Conservation (phyloP, 2,329 filamentous ascomycete species). For the Diaporthe batatas region DNA sequence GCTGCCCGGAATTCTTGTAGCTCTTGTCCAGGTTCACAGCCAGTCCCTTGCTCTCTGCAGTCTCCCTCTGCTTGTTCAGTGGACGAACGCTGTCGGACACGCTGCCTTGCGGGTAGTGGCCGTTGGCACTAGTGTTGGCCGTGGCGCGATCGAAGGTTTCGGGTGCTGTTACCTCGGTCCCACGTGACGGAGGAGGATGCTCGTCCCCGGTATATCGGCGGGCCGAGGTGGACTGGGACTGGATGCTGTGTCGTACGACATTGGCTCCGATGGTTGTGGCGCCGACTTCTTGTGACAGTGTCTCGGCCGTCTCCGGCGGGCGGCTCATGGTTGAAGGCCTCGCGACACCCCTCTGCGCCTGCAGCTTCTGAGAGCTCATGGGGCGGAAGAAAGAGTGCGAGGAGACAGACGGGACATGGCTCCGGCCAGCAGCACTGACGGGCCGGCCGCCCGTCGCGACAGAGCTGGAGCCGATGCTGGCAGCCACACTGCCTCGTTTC, state of each 20-base stretch:
- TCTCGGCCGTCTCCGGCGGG: slow-evolving; percentile 44
- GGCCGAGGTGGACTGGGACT: slow-evolving; percentile 47
- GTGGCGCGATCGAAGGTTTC: slow-evolving; percentile 79
- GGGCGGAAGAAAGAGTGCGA: slow-evolving; percentile 94
- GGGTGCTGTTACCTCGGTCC: slow-evolving; percentile 68
- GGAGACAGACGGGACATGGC: slow-evolving; percentile 89
- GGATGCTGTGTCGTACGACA: slow-evolving; percentile 50
- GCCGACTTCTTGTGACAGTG: slow-evolving; percentile 14
- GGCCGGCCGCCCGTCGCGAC: slow-evolving; percentile 65
- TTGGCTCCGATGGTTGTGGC: slow-evolving; percentile 39
- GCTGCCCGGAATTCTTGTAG: slow-evolving; percentile 65
- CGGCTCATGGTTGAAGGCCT: slow-evolving; percentile 60
- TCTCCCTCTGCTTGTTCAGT: slow-evolving; percentile 72
- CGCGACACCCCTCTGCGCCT: slow-evolving; percentile 82
- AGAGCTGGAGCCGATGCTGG: slow-evolving; percentile 53
- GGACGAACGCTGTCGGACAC: slow-evolving; percentile 84
- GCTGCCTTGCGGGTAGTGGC: slow-evolving; percentile 70
- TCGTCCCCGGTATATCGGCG: slow-evolving; percentile 35
- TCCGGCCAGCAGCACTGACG: slow-evolving; percentile 79
- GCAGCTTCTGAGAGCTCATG: slow-evolving; percentile 95
- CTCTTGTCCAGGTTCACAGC: slow-evolving; percentile 72
- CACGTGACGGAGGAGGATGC: slow-evolving; percentile 39
- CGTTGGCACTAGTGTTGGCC: slow-evolving; percentile 82
- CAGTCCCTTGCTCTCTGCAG: slow-evolving; percentile 57
- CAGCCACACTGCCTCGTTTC: slow-evolving; percentile 56